Evolutionary conservation across 2,329 filamentous ascomycete species (phyloP).

Genomic region (Penicillium digitatum): DNA sequence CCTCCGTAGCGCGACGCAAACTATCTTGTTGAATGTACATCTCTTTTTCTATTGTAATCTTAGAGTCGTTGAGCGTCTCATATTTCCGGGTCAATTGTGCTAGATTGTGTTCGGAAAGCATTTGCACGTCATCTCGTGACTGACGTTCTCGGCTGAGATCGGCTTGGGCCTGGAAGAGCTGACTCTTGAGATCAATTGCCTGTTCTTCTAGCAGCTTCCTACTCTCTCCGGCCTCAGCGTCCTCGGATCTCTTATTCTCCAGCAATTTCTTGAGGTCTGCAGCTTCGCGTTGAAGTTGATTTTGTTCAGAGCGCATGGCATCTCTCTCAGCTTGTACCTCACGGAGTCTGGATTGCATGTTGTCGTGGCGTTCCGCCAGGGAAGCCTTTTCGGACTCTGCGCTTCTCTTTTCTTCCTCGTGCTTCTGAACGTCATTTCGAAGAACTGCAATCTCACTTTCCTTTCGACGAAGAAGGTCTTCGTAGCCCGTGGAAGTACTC

Average conservation of each 20-base stretch:
- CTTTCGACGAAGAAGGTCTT: conserved; percentile 87
- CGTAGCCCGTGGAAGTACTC: conserved; percentile 87
- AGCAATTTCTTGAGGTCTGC: conserved; percentile 81
- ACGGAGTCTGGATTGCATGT: conserved; percentile 68
- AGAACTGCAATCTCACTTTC: conserved; percentile 87
- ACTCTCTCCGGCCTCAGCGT: conserved; percentile 77
- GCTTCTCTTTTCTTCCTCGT: conserved; percentile 71
- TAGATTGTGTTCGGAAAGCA: conserved; percentile 85
- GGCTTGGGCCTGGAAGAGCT: conserved; percentile 79
- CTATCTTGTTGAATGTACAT: conserved; percentile 94
- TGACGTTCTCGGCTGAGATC: conserved; percentile 89
- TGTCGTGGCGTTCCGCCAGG: conserved; percentile 72
- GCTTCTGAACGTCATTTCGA: conserved; percentile 76
- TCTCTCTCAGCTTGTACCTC: conserved; percentile 85
- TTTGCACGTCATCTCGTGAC: conserved; percentile 87
- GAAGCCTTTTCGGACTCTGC: conserved; percentile 74
- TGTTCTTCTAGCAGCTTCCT: conserved; percentile 80
- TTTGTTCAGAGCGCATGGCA: conserved; percentile 77
- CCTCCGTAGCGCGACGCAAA: conserved; percentile 78
- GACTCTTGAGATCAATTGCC: conserved; percentile 77
- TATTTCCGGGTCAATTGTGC: conserved; percentile 78
- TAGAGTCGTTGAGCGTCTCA: conserved; percentile 81
- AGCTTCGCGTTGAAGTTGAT: conserved; percentile 81
- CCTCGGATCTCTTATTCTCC: conserved; percentile 83
- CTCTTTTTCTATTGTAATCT: conserved; percentile 97